Evolutionary conservation across 2,329 filamentous ascomycete genomes (phyloP), one percentile per base, ranked within the genome.

Genomic region (Colletotrichum sp.): DNA sequence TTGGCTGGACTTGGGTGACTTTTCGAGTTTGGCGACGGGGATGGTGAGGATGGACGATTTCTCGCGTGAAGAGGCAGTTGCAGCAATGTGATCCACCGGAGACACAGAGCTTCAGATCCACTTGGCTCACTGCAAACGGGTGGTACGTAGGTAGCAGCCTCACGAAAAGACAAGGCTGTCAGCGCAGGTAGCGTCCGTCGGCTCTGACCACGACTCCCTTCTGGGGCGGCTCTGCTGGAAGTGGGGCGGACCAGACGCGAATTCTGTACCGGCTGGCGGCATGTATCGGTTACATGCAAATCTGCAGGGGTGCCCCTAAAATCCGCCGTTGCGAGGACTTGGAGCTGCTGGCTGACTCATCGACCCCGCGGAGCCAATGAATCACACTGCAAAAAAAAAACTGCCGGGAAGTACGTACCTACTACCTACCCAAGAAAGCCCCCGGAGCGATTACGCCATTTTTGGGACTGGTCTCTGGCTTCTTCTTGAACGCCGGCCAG

Each of bases 21-120:
- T 70, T 39, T 25, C 60, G 15, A 22, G 28, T 36, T 67, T 62
- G 61, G 64, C 65, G 30, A 60, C 43, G 15, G 32, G 28, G 60
- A 60, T 32, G 64, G 58, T 66, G 73, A 75, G 39, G 69, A 58
- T 48, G 69, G 27, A 68, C 34, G 62, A 72, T 75, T 67, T 74
- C 65, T 76, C 74, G 74, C 66, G 71, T 71, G 74, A 70, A 75
- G 34, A 75, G 10, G 74, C 61, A 74, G 74, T 71, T 66, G 66
- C 60, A 64, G 66, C 62, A 71, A 74, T 52, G 43, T 52, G 43
- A 52, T 66, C 36, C 56, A 60, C 30, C 55, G 30, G 10, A 18
- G 43, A 56, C 34, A 69, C 27, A 60, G 61, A 76, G 74, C 71
- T 74, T 71, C 30, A 58, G 71, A 70, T 62, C 74, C 74, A 76